Conservation (phyloP, 805 yeast genomes). For the Pichia kluyveri region DNA sequence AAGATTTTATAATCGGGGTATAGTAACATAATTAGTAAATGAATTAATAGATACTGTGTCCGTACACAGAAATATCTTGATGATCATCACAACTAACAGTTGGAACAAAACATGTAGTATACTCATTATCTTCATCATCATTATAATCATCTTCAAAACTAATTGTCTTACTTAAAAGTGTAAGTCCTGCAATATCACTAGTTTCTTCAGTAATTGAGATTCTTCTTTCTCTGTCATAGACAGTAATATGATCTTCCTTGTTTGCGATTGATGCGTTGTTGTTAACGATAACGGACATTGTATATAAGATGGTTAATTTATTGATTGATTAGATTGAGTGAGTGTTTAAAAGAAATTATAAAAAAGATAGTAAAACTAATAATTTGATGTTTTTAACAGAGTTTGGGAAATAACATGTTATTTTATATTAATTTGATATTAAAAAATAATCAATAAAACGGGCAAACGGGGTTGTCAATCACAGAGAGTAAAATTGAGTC, state of each 20-base stretch:
- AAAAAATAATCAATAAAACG: not conserved
- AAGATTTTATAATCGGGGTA: no score
- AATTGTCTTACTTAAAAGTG: conserved; percentile 2
- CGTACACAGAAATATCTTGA: conserved; percentile 5
- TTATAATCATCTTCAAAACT: conserved; percentile 3
- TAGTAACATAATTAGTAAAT: not conserved
- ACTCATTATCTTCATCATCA: not conserved
- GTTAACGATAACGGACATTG: conserved; percentile 7
- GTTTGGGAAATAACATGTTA: not conserved
- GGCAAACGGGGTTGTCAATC: not conserved
- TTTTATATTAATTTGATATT: not conserved
- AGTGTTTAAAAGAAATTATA: not conserved
- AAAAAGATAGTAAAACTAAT: no score
- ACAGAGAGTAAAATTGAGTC: no score
- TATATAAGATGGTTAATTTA: not conserved
- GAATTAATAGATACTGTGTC: conserved; percentile 3
- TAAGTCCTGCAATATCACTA: not conserved
- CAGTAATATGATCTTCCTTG: conserved; percentile 1
- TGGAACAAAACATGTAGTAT: conserved; percentile 3
- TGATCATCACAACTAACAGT: conserved; percentile 4
- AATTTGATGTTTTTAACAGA: no score
- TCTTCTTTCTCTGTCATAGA: conserved; percentile 5
- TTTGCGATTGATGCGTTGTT: conserved; percentile 4
- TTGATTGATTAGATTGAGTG: not conserved
- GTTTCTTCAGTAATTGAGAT: conserved; percentile 1